These are phyloP conservation scores for Nidularia pulvinata DNA, from an alignment of 768 basidiomycete species.

Conservation along the genomic window DNA sequence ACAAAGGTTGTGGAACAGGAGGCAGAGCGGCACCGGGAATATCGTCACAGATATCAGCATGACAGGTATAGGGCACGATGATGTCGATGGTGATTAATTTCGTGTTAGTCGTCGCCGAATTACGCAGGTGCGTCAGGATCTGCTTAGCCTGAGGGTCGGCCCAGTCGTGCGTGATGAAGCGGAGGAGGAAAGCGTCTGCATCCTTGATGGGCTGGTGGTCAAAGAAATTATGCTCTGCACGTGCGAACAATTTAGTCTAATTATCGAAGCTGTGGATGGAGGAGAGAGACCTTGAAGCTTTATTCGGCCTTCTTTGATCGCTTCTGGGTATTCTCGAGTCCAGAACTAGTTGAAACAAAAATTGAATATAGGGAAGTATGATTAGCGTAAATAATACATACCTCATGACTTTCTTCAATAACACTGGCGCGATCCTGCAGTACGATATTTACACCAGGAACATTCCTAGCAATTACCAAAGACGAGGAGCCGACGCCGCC, in stretches of 20 bases:
- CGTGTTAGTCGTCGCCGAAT: not conserved
- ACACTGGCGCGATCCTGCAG: not conserved
- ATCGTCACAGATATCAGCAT: not conserved
- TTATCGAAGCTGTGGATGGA: not conserved
- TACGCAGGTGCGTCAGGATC: not conserved
- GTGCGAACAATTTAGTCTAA: not conserved
- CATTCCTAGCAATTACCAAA: not conserved
- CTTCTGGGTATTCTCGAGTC: not conserved
- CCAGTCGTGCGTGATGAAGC: conserved; percentile 65
- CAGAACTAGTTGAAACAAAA: not conserved
- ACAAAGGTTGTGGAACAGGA: not conserved
- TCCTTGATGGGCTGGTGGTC: conserved; percentile 38
- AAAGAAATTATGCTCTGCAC: conserved; percentile 52
- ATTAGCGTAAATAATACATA: not conserved
- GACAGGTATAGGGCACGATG: not conserved
- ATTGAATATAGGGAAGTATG: not conserved
- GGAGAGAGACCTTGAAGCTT: not conserved
- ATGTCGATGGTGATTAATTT: not conserved
- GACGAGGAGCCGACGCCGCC: not conserved
- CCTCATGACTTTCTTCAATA: not conserved
- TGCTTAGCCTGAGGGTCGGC: conserved; percentile 32
- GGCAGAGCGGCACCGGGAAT: not conserved
- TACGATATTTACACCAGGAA: not conserved
- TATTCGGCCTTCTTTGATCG: not conserved
- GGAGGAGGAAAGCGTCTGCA: conserved; percentile 52